Evolutionary conservation across 225 moss, liverwort and hornwort species (phyloP).

Genomic region (Thuidium tamariscinum): DNA sequence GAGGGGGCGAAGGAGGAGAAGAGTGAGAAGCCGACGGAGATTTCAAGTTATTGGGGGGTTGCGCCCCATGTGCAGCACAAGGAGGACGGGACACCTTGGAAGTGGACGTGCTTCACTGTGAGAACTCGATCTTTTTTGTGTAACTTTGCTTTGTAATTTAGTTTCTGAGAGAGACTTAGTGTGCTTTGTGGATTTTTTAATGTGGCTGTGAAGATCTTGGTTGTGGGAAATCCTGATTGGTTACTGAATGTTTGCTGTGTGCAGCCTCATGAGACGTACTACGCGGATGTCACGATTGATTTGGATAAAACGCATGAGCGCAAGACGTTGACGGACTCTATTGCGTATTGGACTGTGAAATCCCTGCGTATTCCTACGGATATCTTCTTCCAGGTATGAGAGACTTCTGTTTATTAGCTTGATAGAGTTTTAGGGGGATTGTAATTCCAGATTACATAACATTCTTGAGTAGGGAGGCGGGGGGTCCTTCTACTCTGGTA

Average conservation of each 20-base stretch:
- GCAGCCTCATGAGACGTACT: slow-evolving; percentile 76
- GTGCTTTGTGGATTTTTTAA: not conserved
- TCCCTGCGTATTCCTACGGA: slow-evolving; percentile 50
- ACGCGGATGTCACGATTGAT: slow-evolving; percentile 38
- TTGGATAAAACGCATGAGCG: slow-evolving; percentile 48
- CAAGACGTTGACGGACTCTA: slow-evolving; percentile 22
- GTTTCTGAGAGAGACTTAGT: not conserved
- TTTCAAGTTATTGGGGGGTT: slow-evolving; percentile 83
- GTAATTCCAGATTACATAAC: not conserved
- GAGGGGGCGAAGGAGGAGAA: not conserved
- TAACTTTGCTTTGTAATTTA: too few species aligned
- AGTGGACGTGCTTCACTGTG: slow-evolving; percentile 76
- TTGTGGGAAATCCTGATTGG: not conserved
- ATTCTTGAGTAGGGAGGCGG: not conserved
- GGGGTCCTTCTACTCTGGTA: not conserved
- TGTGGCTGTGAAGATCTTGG: not conserved
- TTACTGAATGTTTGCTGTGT: not conserved
- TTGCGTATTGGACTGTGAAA: slow-evolving; percentile 58
- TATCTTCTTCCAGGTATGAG: slow-evolving; percentile 65
- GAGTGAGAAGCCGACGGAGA: not conserved
- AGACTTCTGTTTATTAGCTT: not conserved
- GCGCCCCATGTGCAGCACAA: slow-evolving; percentile 23
- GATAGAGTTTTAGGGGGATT: not conserved
- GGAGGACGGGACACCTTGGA: slow-evolving; percentile 90
- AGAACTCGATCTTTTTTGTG: not conserved